Percentiles rank a stretch among this genome's conserved stretches.
phyloP scores from a whole-genome alignment of 768 basidiomycete species.

The Galerina sulciceps region DNA sequence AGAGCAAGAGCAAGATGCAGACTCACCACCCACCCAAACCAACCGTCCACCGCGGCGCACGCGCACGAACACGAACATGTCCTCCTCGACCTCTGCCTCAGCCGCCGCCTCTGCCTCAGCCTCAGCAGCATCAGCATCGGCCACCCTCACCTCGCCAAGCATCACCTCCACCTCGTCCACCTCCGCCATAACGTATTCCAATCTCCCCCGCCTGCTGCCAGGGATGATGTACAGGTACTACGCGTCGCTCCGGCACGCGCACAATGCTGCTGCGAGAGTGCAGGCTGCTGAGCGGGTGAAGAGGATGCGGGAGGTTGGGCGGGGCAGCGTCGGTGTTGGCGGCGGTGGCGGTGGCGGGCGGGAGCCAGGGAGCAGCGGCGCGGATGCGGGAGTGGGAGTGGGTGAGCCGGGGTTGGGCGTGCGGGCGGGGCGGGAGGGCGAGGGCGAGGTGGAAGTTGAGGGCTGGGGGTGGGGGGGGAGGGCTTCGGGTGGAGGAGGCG shows the following conservation, averaged over 20 bases:
- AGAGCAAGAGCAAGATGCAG: too few species aligned
- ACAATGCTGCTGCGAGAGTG: constrained; percentile 68
- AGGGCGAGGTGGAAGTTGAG: constrained; percentile 28
- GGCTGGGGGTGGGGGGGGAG: constrained; percentile 73
- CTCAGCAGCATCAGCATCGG: not conserved
- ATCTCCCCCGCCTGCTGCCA: constrained; percentile 43
- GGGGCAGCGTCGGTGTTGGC: constrained; percentile 21
- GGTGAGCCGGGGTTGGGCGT: not conserved
- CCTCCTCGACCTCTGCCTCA: not conserved
- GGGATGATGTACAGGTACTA: constrained; percentile 56
- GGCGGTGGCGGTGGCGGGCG: constrained; percentile 57
- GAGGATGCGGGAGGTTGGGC: constrained; percentile 65
- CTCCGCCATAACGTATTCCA: constrained; percentile 23
- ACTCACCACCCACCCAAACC: not conserved
- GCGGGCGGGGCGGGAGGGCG: constrained; percentile 2
- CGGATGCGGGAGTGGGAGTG: not conserved
- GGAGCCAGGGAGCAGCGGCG: constrained; percentile 55
- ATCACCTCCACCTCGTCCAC: constrained; percentile 9
- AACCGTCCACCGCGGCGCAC: not conserved
- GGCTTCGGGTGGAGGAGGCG: constrained; percentile 55
- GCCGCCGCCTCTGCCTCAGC: constrained; percentile 7
- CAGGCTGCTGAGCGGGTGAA: constrained; percentile 73
- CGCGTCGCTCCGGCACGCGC: constrained; percentile 66
- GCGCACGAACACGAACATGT: not conserved
- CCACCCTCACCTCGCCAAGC: constrained; percentile 1